These are phyloP conservation scores for Obelidium mucronatum DNA, from an alignment of 192 early-diverging fungal species.

Conservation along the genomic window DNA sequence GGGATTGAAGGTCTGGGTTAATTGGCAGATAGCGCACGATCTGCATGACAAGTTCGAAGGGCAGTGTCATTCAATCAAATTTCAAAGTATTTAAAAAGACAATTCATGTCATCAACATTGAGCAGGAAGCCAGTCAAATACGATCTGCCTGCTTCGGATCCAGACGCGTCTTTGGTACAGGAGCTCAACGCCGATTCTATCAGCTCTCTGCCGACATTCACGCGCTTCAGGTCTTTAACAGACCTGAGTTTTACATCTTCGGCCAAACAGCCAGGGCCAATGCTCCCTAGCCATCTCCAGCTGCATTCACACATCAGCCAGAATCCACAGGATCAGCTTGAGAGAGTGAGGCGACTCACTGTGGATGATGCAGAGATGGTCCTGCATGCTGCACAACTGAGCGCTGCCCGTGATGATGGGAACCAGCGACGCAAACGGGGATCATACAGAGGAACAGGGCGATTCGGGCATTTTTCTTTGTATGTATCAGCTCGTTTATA, in stretches of 20 bases:
- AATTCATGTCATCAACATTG: no score
- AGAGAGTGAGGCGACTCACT: conserved; percentile 22
- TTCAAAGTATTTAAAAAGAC: no score
- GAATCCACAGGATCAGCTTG: conserved; percentile 16
- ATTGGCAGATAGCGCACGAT: no score
- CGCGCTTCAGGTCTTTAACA: neutral
- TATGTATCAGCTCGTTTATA: conserved; percentile 7
- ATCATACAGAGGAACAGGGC: neutral
- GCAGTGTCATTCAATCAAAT: no score
- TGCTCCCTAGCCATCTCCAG: neutral
- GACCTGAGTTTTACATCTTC: neutral
- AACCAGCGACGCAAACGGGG: neutral
- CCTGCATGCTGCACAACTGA: neutral
- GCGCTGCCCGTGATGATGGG: neutral
- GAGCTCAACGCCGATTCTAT: no score
- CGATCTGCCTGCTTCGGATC: no score
- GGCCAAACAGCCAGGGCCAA: neutral
- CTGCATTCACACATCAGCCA: neutral
- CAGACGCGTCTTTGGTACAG: no score
- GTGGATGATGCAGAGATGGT: conserved; percentile 26
- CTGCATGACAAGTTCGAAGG: no score
- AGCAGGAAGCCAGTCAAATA: no score
- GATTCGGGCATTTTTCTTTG: conserved; percentile 28
- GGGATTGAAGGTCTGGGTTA: no score
- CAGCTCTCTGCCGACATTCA: no score